Evolutionary conservation across 495 filamentous ascomycete genomes (phyloP).

Genomic region (Trichocladium uniseriatum): DNA sequence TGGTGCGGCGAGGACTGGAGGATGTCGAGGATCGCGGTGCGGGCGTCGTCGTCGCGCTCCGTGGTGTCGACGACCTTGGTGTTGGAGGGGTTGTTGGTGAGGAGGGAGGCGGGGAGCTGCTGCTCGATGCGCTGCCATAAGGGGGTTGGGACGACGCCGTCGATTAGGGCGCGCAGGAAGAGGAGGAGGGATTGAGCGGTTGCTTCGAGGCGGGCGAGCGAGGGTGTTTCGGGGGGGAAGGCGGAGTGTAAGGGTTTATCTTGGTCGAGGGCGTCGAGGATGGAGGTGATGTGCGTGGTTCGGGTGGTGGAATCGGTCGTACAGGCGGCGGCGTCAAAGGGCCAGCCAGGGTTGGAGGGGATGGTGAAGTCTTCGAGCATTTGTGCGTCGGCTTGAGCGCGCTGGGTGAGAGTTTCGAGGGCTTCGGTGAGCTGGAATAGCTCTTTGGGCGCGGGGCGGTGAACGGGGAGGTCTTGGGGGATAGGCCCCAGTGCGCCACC

Average conservation of each 20-base stretch:
- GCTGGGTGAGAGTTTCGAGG: constrained; percentile 64
- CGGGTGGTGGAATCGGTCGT: constrained; percentile 21
- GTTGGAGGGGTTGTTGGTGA: neutral
- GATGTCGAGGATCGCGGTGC: constrained; percentile 60
- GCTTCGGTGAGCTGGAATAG: constrained; percentile 81
- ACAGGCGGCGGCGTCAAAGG: constrained; percentile 50
- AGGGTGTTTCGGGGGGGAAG: constrained; percentile 50
- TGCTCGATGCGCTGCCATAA: constrained; percentile 67
- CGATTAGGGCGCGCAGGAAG: constrained; percentile 62
- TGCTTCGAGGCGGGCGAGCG: constrained; percentile 59
- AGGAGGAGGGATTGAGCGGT: constrained; percentile 56
- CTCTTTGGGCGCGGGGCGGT: constrained; percentile 57
- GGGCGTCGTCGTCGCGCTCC: constrained; percentile 52
- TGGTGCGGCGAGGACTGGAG: constrained; percentile 63
- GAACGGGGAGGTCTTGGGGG: constrained; percentile 36
- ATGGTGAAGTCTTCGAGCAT: constrained; percentile 60
- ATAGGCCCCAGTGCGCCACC: constrained; percentile 27
- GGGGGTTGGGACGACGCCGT: constrained; percentile 58
- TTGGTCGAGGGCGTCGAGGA: constrained; percentile 62
- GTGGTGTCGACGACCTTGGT: constrained; percentile 34
- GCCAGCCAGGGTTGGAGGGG: constrained; percentile 59
- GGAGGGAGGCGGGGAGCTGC: neutral
- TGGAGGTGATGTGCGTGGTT: constrained; percentile 25
- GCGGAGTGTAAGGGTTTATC: constrained; percentile 47
- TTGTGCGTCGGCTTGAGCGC: constrained; percentile 69